Conservation (phyloP, 129 eudicot species). For the Artemisia annua region DNA sequence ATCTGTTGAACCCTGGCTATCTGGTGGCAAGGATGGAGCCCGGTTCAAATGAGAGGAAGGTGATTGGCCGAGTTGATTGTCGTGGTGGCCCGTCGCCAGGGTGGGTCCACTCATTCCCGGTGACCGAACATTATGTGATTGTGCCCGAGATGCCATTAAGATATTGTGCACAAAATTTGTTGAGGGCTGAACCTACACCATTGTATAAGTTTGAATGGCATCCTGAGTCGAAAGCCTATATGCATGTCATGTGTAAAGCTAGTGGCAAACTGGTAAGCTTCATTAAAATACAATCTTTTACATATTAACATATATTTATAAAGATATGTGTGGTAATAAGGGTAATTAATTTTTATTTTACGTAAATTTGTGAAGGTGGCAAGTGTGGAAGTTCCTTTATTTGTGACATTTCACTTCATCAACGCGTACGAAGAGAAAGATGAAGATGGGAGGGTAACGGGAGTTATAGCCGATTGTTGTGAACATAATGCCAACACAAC, state of each 20-base stretch:
- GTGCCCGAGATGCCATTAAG: slow-evolving; percentile 98
- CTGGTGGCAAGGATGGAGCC: slow-evolving; percentile 82
- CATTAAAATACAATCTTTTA: neutral
- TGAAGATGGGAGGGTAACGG: slow-evolving; percentile 77
- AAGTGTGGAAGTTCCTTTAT: slow-evolving; percentile 93
- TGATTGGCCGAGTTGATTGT: slow-evolving; percentile 80
- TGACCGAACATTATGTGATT: slow-evolving; percentile 82
- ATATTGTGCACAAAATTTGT: slow-evolving; percentile 84
- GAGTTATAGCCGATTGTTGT: slow-evolving; percentile 84
- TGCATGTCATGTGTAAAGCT: slow-evolving; percentile 97
- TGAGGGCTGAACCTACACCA: slow-evolving; percentile 93
- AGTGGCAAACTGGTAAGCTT: slow-evolving; percentile 81
- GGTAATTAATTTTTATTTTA: neutral
- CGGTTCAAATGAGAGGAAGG: slow-evolving; percentile 75
- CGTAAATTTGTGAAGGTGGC: slow-evolving; percentile 58
- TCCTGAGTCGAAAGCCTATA: slow-evolving; percentile 80
- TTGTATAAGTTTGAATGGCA: slow-evolving; percentile 93
- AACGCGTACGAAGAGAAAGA: slow-evolving; percentile 96
- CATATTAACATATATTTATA: neutral
- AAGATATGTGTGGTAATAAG: too few species aligned
- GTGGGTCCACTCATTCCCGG: slow-evolving; percentile 98
- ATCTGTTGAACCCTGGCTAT: slow-evolving; percentile 82
- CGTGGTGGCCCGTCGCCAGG: slow-evolving; percentile 92
- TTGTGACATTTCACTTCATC: slow-evolving; percentile 91
- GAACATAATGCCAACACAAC: slow-evolving; percentile 84